These are phyloP conservation scores for Phytophthora foliorum DNA, from an alignment of 352 stramenopile genomes.

Conservation along the genomic window DNA sequence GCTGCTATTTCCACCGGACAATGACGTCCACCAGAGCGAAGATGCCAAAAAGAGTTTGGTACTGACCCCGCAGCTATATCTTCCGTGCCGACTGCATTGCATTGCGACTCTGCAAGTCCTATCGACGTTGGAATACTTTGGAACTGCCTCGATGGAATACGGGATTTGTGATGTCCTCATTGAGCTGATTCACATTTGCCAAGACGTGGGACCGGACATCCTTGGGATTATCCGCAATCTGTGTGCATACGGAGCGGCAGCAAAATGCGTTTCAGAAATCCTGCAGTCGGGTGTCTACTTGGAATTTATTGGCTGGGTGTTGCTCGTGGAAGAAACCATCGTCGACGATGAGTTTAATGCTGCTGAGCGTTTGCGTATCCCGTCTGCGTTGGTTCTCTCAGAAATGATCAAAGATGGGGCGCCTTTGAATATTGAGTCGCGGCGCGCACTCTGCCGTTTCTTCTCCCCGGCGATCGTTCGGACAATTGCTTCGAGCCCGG, in stretches of 20 bases:
- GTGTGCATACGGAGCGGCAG: slow-evolving; percentile 54
- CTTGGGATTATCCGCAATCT: slow-evolving; percentile 78
- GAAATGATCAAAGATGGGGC: slow-evolving; percentile 64
- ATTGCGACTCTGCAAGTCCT: slow-evolving; percentile 64
- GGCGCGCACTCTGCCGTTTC: slow-evolving; percentile 68
- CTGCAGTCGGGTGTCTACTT: slow-evolving; percentile 79
- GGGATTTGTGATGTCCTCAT: slow-evolving; percentile 86
- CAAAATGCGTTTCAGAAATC: slow-evolving; percentile 66
- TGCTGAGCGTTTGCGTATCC: slow-evolving; percentile 63
- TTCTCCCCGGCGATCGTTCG: slow-evolving; percentile 75
- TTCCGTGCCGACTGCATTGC: slow-evolving; percentile 70
- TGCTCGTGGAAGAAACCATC: slow-evolving; percentile 71
- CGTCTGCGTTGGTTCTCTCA: slow-evolving; percentile 67
- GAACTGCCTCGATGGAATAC: slow-evolving; percentile 53
- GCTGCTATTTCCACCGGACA: slow-evolving; percentile 78
- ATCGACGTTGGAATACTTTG: slow-evolving; percentile 68
- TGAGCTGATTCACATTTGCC: slow-evolving; percentile 73
- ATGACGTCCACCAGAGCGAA: slow-evolving; percentile 78
- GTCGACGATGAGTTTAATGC: slow-evolving; percentile 70
- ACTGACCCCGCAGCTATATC: slow-evolving; percentile 69
- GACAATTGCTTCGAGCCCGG: slow-evolving; percentile 59
- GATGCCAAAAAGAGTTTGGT: slow-evolving; percentile 59
- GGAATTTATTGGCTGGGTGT: slow-evolving; percentile 83
- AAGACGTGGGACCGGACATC: slow-evolving; percentile 58
- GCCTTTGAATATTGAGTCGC: slow-evolving; percentile 60